Percentiles rank a stretch among this genome's conserved stretches.
These are phyloP conservation scores for Berkeleyomyces rouxiae DNA, from an alignment of 2,329 filamentous ascomycete genomes.

Conservation along the genomic window DNA sequence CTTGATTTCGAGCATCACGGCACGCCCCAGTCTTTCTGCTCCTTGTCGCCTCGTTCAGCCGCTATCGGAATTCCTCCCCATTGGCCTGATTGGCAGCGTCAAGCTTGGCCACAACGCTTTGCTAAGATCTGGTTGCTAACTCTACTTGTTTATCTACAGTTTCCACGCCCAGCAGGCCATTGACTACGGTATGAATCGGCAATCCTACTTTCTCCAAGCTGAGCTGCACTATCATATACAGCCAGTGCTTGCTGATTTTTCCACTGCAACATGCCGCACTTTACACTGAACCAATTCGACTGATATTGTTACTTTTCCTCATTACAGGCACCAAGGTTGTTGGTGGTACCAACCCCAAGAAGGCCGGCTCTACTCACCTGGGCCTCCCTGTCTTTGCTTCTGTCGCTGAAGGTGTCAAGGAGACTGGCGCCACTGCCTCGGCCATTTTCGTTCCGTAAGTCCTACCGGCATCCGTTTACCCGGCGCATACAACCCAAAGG, in stretches of 20 bases:
- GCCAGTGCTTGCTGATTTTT: not conserved
- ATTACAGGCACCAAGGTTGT: slow-evolving; percentile 83
- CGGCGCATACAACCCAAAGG: not conserved
- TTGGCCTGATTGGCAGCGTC: not conserved
- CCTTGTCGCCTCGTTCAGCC: not conserved
- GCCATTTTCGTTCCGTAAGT: slow-evolving; percentile 90
- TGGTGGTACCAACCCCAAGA: slow-evolving; percentile 97
- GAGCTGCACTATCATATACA: not conserved
- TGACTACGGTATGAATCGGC: slow-evolving; percentile 62
- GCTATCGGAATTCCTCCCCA: not conserved
- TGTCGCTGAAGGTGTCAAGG: slow-evolving; percentile 74
- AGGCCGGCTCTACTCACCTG: slow-evolving; percentile 80
- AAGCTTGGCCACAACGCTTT: not conserved
- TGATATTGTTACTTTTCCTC: slow-evolving; percentile 5
- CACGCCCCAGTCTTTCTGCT: not conserved
- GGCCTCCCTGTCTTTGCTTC: slow-evolving; percentile 84
- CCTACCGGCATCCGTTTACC: slow-evolving; percentile 1
- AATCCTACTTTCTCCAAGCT: not conserved
- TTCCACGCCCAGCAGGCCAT: slow-evolving; percentile 98
- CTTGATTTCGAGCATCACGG: not conserved
- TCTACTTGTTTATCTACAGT: slow-evolving; percentile 29
- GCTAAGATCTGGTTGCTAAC: not conserved
- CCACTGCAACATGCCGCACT: not conserved
- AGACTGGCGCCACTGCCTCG: slow-evolving; percentile 78
- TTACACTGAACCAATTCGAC: not conserved